A percentile compares a stretch with the other conserved stretches of the same genome.
Evolutionary conservation across 495 filamentous ascomycete genomes (phyloP).

Genomic region (Penicillium psychrofluorescens): DNA sequence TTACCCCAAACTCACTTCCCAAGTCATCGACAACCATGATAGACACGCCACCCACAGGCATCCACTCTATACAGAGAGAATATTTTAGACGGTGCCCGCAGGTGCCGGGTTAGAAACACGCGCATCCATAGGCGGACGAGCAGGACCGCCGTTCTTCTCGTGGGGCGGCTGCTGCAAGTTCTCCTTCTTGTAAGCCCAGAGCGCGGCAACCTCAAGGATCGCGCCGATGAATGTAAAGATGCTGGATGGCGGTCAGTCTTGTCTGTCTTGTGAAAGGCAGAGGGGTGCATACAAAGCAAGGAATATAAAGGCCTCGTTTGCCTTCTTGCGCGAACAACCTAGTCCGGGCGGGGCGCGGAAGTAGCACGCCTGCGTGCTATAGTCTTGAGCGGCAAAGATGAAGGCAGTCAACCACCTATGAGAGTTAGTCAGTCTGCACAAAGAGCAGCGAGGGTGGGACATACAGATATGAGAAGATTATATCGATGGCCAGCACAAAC

Average conservation of each 20-base stretch:
- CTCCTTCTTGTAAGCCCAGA: constrained; percentile 37
- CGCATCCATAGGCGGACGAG: constrained; percentile 22
- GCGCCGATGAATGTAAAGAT: constrained; percentile 43
- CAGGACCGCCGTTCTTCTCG: constrained; percentile 17
- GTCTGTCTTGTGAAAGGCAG: not conserved
- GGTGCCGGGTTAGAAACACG: constrained; percentile 15
- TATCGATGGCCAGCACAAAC: constrained; percentile 45
- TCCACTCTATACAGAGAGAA: not conserved
- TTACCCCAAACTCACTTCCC: no score
- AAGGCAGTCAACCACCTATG: constrained; percentile 52
- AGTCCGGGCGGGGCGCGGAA: constrained; percentile 23
- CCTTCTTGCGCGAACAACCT: constrained; percentile 29
- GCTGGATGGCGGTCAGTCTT: constrained; percentile 13
- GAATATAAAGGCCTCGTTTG: constrained; percentile 54
- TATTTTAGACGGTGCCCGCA: constrained; percentile 7
- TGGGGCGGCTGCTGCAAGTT: constrained; percentile 5
- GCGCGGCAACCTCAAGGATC: constrained; percentile 43
- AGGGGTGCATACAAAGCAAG: constrained; percentile 45
- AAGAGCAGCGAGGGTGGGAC: not conserved
- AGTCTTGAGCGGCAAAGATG: constrained; percentile 52
- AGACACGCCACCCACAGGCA: not conserved
- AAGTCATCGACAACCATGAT: not conserved
- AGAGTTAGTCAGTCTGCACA: constrained; percentile 9
- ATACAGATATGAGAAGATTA: constrained; percentile 57
- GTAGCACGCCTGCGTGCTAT: constrained; percentile 31